These are phyloP conservation scores for Sechiopsis laciniata DNA, from an alignment of 306 rosid genomes.

Conservation along the genomic window DNA sequence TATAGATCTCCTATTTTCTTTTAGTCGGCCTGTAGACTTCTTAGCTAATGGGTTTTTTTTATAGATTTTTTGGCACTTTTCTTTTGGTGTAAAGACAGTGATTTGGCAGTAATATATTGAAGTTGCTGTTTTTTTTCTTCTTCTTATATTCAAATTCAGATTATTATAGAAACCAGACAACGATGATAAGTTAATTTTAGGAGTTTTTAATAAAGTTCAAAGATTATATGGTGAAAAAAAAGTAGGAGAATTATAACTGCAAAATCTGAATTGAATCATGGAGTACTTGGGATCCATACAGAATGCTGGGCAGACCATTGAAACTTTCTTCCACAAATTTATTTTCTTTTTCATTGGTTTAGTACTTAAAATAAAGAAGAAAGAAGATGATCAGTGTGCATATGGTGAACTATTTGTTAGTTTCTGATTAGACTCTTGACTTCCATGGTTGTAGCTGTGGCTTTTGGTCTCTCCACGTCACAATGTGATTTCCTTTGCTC, in stretches of 20 bases:
- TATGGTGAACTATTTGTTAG: no score
- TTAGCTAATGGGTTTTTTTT: neutral
- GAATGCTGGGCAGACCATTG: neutral
- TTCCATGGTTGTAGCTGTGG: no score
- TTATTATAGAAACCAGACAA: neutral
- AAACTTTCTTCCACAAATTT: no score
- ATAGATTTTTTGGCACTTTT: neutral
- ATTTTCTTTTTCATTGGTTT: no score
- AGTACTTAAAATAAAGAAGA: no score
- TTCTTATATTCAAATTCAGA: neutral
- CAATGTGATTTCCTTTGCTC: no score
- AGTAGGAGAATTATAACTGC: neutral
- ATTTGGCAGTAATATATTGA: constrained; percentile 3
- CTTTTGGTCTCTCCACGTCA: no score
- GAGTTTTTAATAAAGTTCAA: neutral
- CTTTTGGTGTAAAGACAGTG: constrained; percentile 4
- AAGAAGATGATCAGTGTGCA: no score
- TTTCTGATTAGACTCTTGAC: no score
- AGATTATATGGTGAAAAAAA: neutral
- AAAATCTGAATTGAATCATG: neutral
- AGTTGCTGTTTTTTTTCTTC: neutral
- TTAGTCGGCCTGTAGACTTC: neutral
- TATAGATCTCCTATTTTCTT: neutral
- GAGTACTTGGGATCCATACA: constrained; percentile 1
- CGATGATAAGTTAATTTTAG: neutral